These are phyloP conservation scores for Neckera pumila DNA, from an alignment of 225 moss, liverwort and hornwort species.

Conservation along the genomic window DNA sequence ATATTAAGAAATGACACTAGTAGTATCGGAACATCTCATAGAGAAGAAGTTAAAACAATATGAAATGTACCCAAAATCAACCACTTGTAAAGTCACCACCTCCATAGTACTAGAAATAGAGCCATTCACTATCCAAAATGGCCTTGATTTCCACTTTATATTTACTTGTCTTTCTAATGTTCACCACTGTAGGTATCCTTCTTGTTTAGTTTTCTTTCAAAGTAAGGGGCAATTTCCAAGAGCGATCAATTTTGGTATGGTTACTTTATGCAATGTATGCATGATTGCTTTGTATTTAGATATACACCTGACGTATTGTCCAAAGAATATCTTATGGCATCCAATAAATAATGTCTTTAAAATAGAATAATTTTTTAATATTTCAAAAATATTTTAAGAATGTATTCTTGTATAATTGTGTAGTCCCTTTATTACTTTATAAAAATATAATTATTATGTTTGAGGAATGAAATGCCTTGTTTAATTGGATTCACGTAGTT, in stretches of 20 bases:
- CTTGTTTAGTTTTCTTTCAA: accelerated
- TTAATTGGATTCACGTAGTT: accelerated
- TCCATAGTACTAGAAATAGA: not conserved
- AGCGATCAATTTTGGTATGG: accelerated
- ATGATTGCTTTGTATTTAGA: not conserved
- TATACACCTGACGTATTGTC: accelerated
- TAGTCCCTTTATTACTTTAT: not conserved
- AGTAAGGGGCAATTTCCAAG: accelerated
- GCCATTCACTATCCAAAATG: not conserved
- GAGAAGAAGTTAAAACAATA: not conserved
- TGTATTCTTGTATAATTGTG: not conserved
- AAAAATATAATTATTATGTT: not conserved
- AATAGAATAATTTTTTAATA: not conserved
- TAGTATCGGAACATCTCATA: not conserved
- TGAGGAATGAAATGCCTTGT: accelerated
- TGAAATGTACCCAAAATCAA: not conserved
- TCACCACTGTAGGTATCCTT: accelerated
- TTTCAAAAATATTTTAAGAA: not conserved
- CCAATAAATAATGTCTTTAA: accelerated
- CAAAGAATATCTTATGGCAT: accelerated
- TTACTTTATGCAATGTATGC: not conserved
- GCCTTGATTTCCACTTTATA: not conserved
- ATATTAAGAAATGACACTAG: not conserved
- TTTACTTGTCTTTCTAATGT: not conserved
- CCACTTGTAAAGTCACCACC: not conserved